phyloP scores from a whole-genome alignment of 2,329 filamentous ascomycete genomes.

The Colletotrichum nymphaeae region DNA sequence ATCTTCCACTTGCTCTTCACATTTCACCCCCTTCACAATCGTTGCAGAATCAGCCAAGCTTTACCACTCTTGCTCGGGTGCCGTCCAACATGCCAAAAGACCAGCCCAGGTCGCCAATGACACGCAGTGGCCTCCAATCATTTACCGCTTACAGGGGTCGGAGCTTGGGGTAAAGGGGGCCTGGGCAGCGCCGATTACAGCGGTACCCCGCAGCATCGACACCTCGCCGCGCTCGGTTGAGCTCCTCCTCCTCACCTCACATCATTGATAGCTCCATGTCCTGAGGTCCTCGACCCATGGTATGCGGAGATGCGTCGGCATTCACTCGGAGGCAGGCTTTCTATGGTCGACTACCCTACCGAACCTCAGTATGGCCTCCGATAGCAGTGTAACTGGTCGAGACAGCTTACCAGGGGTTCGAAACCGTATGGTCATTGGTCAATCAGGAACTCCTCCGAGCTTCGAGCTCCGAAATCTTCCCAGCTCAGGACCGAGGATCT shows the following conservation, averaged over 20 bases:
- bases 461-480: not conserved
- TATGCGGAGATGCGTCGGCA: slow-evolving; percentile 28
- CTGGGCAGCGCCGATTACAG: slow-evolving; percentile 6
- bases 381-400: not conserved
- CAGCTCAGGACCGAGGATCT: not conserved
- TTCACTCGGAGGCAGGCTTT: slow-evolving; percentile 22
- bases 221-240: not conserved
- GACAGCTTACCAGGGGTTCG: not conserved
- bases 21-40: not conserved
- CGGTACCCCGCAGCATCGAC: slow-evolving; percentile 25
- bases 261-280: not conserved
- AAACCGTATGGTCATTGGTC: slow-evolving; percentile 7
- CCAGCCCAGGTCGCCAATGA: not conserved
- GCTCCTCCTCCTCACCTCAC: not conserved
- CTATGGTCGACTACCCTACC: not conserved
- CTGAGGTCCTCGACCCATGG: not conserved
- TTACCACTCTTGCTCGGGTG: not conserved
- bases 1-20: not conserved
- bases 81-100: not conserved
- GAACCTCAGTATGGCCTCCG: not conserved
- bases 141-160: not conserved
- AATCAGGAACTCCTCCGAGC: slow-evolving; percentile 4
- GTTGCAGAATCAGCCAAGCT: not conserved
- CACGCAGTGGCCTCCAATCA: not conserved
- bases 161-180: slow-evolving; percentile 5